A percentile compares a stretch with the other conserved stretches of the same genome.
Conservation (phyloP, 2,329 filamentous ascomycete species). For the Eurotiales sp. region DNA sequence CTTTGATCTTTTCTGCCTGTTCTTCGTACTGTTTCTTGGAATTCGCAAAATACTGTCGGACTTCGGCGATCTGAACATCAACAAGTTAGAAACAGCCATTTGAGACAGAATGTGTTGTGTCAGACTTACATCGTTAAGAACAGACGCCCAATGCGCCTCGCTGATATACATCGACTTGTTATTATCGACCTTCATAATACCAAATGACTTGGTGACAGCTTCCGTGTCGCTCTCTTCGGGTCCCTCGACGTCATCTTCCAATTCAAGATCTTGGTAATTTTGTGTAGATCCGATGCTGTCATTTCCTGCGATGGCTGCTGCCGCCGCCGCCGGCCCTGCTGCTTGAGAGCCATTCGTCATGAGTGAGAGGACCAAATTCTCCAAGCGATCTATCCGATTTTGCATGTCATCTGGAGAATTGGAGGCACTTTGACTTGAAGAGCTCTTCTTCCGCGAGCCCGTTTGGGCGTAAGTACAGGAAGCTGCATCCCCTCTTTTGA, state of each 20-base stretch:
- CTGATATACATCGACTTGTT: slow-evolving; percentile 76
- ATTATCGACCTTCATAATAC: slow-evolving; percentile 79
- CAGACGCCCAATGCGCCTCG: slow-evolving; percentile 77
- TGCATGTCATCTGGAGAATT: slow-evolving; percentile 91
- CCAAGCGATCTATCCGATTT: slow-evolving; percentile 91
- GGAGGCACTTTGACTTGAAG: slow-evolving; percentile 52
- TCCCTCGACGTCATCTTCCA: slow-evolving; percentile 57
- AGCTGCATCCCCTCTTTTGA: slow-evolving; percentile 75
- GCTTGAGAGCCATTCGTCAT: slow-evolving; percentile 82
- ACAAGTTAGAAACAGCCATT: not conserved
- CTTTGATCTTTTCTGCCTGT: slow-evolving; percentile 71
- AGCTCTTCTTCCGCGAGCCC: slow-evolving; percentile 66
- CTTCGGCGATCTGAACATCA: slow-evolving; percentile 73
- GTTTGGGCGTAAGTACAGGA: slow-evolving; percentile 79
- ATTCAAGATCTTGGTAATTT: slow-evolving; percentile 33
- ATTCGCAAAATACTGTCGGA: slow-evolving; percentile 80
- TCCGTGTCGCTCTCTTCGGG: slow-evolving; percentile 65
- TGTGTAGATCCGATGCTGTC: slow-evolving; percentile 37
- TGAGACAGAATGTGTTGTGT: not conserved
- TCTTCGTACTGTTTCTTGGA: slow-evolving; percentile 88
- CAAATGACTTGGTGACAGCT: slow-evolving; percentile 67
- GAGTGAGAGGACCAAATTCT: slow-evolving; percentile 84
- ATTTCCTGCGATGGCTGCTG: slow-evolving; percentile 50
- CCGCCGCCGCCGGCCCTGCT: slow-evolving; percentile 56
- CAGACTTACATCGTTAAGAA: slow-evolving; percentile 62